Percentiles rank a stretch among this genome's conserved stretches.
Conservation (phyloP, 2,329 filamentous ascomycete genomes). For the Penicillium sp. region DNA sequence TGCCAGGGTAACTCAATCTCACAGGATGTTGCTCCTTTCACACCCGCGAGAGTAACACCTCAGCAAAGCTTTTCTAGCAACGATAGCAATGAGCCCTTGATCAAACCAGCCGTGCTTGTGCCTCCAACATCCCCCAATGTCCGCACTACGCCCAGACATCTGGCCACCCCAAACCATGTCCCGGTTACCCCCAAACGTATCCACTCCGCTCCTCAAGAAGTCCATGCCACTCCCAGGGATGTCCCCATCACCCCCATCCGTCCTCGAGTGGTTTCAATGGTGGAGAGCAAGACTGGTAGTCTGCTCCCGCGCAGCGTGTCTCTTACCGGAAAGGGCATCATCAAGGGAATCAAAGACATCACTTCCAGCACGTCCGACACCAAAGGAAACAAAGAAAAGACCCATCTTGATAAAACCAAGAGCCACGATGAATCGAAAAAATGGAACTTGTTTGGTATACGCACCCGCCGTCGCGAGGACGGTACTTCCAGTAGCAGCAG, state of each 20-base stretch:
- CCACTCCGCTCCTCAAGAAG: not conserved
- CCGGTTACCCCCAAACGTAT: not conserved
- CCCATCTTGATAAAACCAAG: not conserved
- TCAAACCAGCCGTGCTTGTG: not conserved
- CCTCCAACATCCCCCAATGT: not conserved
- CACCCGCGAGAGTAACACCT: not conserved
- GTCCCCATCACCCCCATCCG: not conserved
- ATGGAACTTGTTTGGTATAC: slow-evolving; percentile 19
- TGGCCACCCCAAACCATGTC: not conserved
- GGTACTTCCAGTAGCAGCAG: not conserved
- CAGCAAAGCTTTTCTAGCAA: not conserved
- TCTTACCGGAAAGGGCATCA: slow-evolving; percentile 7
- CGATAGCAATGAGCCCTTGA: slow-evolving; percentile 3
- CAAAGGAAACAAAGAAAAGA: slow-evolving; percentile 2
- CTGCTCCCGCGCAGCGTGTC: slow-evolving; percentile 11
- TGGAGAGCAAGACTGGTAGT: not conserved
- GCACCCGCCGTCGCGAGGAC: slow-evolving; percentile 13
- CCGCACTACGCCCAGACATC: not conserved
- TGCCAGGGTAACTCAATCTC: not conserved
- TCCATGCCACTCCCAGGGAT: not conserved
- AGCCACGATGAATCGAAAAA: slow-evolving; percentile 13
- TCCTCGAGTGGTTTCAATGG: not conserved
- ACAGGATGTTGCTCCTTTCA: not conserved
- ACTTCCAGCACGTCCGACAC: not conserved
- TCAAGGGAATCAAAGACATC: not conserved